phyloP scores from a whole-genome alignment of 148 eudicot genomes.

The Rhododendron vialii region DNA sequence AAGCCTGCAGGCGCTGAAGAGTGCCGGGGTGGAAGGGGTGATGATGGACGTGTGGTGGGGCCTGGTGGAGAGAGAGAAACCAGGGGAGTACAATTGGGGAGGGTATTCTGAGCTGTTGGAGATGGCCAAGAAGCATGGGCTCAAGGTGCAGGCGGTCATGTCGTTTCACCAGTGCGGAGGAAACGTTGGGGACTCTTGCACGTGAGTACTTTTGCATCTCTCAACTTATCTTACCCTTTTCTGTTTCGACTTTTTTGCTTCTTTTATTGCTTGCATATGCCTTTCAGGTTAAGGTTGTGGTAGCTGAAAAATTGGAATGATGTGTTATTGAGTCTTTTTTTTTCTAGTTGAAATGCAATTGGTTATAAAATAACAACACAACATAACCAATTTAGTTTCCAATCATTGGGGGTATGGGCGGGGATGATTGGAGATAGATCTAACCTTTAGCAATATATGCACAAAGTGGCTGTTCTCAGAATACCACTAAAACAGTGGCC shows the following conservation, averaged over 20 bases:
- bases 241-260: not conserved
- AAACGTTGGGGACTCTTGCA: conserved; percentile 85
- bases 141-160: conserved; percentile 91
- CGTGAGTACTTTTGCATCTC: conserved; percentile 37
- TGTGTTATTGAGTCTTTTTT: too few relatives aligned
- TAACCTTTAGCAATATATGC: too few relatives aligned
- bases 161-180: conserved; percentile 95
- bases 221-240: not conserved
- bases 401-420: too few relatives aligned
- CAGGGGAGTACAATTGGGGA: conserved; percentile 78
- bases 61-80: conserved; percentile 71
- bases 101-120: conserved; percentile 71
- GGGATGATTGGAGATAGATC: too few relatives aligned
- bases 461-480: too few relatives aligned
- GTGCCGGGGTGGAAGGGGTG: conserved; percentile 81
- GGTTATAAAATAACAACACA: not conserved
- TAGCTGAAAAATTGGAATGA: not conserved
- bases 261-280: not conserved
- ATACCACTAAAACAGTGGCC: too few relatives aligned
- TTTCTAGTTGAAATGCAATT: not conserved
- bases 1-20: conserved; percentile 74
- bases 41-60: conserved; percentile 99
- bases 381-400: too few relatives aligned
- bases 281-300: not conserved
- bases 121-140: conserved; percentile 63